A percentile compares a stretch with the other conserved stretches of the same genome.
phyloP scores from a whole-genome alignment of 225 moss, liverwort and hornwort species.

The Polytrichum formosum region DNA sequence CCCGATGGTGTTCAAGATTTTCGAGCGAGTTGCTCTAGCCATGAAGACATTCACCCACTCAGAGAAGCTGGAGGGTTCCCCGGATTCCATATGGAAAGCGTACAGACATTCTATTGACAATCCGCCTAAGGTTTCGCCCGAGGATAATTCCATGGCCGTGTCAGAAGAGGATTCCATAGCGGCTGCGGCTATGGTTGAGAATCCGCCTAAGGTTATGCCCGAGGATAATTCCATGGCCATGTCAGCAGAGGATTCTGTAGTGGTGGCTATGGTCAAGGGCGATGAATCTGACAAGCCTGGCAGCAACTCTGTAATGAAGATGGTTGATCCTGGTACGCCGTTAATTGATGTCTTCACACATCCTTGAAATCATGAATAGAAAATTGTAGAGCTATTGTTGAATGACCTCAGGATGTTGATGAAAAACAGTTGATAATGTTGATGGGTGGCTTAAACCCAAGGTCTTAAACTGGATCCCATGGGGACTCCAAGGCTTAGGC shows the following conservation, averaged over 20 bases:
- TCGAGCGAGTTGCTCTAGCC: slow-evolving; percentile 10
- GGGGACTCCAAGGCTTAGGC: too few relatives aligned
- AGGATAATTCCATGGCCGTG: neutral
- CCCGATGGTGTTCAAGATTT: slow-evolving; percentile 6
- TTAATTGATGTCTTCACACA: too few relatives aligned
- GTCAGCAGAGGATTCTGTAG: neutral
- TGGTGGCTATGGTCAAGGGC: slow-evolving; percentile 1
- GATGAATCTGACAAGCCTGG: slow-evolving; percentile 22
- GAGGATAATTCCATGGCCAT: neutral
- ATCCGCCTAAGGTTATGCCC: slow-evolving; percentile 20
- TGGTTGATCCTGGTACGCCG: slow-evolving; percentile 21
- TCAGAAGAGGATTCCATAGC: slow-evolving; percentile 3
- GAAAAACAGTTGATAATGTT: too few relatives aligned
- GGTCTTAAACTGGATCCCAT: too few relatives aligned
- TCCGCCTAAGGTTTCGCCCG: slow-evolving; percentile 16
- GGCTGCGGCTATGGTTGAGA: slow-evolving; percentile 12
- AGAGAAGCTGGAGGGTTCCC: slow-evolving; percentile 22
- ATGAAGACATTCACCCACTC: slow-evolving; percentile 13
- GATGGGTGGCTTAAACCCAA: too few relatives aligned
- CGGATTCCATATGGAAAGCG: slow-evolving; percentile 13
- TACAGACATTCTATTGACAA: slow-evolving; percentile 20
- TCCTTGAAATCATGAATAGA: too few relatives aligned
- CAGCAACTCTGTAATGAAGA: slow-evolving; percentile 23
- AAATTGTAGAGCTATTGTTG: too few relatives aligned
- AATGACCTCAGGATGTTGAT: neutral